Conservation (phyloP, 805 yeast species). For the Myxozyma monticola region DNA sequence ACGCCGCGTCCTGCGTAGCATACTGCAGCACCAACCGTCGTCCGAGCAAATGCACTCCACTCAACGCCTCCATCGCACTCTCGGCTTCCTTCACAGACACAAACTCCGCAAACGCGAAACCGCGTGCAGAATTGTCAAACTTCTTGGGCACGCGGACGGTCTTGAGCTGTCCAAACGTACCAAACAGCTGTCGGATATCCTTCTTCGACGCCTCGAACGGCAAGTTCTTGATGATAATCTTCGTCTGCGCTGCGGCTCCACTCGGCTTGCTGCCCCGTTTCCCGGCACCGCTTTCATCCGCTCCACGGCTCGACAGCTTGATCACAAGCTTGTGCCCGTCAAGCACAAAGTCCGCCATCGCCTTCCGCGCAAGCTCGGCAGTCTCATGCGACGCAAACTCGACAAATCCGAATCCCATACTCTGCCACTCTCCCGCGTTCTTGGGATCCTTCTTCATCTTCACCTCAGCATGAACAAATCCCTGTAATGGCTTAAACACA, state of each 20-base stretch:
- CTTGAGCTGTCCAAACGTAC: slow-evolving; percentile 90
- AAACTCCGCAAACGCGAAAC: slow-evolving; percentile 97
- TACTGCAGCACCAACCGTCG: slow-evolving; percentile 91
- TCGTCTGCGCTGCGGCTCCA: slow-evolving; percentile 43
- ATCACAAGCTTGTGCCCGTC: slow-evolving; percentile 90
- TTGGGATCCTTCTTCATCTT: slow-evolving; percentile 87
- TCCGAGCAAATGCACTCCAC: slow-evolving; percentile 95
- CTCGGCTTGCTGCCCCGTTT: slow-evolving; percentile 19
- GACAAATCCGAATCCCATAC: slow-evolving; percentile 98
- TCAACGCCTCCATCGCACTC: slow-evolving; percentile 86
- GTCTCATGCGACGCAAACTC: slow-evolving; percentile 79
- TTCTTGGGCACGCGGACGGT: slow-evolving; percentile 96
- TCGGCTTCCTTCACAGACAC: slow-evolving; percentile 83
- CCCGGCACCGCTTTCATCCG: slow-evolving; percentile 29
- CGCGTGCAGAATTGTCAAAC: slow-evolving; percentile 91
- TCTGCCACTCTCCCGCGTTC: slow-evolving; percentile 60
- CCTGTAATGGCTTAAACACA: slow-evolving; percentile 68
- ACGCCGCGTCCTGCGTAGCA: slow-evolving; percentile 77
- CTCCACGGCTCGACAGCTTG: slow-evolving; percentile 79
- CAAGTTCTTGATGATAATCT: slow-evolving; percentile 91
- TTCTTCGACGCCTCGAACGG: slow-evolving; percentile 95
- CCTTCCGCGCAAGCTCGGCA: slow-evolving; percentile 72
- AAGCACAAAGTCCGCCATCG: slow-evolving; percentile 71
- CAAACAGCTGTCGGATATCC: slow-evolving; percentile 88
- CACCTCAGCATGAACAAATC: slow-evolving; percentile 78